Percentiles rank a stretch among this genome's conserved stretches.
Conservation (phyloP, 2,329 filamentous ascomycete genomes). For the Blastomyces silverae region DNA sequence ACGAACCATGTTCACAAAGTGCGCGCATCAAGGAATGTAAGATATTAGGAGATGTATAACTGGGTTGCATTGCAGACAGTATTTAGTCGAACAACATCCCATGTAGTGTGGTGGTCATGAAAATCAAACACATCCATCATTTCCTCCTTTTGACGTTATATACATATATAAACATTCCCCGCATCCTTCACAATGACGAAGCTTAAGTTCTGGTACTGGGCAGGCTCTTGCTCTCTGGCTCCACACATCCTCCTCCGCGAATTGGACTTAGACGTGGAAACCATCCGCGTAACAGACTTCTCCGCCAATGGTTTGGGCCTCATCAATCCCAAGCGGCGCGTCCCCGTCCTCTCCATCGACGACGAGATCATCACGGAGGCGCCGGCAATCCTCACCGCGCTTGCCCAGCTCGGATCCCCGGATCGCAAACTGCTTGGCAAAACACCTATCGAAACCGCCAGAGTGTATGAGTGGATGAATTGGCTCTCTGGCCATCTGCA, state of each 20-base stretch:
- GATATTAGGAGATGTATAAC: neutral
- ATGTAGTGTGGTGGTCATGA: too few relatives aligned
- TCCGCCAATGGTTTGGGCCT: slow-evolving; percentile 22
- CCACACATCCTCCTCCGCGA: slow-evolving; percentile 32
- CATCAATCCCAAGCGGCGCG: slow-evolving; percentile 32
- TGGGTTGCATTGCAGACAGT: too few relatives aligned
- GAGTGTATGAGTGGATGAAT: slow-evolving; percentile 34
- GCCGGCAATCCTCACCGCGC: slow-evolving; percentile 30
- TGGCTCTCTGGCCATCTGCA: slow-evolving; percentile 33
- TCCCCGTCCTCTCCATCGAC: slow-evolving; percentile 30
- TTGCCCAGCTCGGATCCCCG: slow-evolving; percentile 29
- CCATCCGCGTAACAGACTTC: slow-evolving; percentile 16
- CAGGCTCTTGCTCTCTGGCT: slow-evolving; percentile 30
- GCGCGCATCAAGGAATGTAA: neutral
- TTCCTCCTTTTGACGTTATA: too few relatives aligned
- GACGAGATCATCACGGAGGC: slow-evolving; percentile 31
- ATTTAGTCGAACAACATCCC: neutral
- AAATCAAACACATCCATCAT: too few relatives aligned
- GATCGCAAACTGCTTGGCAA: slow-evolving; percentile 27
- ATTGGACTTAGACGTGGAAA: slow-evolving; percentile 22
- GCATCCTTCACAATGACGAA: slow-evolving; percentile 18
- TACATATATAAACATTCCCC: neutral
- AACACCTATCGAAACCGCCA: slow-evolving; percentile 27
- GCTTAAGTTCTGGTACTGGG: slow-evolving; percentile 27
- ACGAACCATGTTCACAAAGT: neutral